Base-by-base conservation (phyloP, 176 grass and related monocot genomes). In the Triticum turgidum region DNA sequence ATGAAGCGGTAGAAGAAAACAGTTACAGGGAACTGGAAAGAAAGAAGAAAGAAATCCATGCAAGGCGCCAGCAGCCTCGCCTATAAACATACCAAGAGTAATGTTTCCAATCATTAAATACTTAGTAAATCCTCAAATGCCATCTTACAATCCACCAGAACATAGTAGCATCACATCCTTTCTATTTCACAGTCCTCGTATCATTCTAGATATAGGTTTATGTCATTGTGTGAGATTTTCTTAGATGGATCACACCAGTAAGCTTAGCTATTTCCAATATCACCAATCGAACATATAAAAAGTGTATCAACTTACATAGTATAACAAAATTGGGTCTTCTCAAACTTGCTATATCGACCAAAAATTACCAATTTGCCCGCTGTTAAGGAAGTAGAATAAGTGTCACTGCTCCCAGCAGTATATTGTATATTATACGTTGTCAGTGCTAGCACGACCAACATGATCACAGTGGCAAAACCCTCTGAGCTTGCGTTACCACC, bases 91-190 rank as follows among this genome's bases (percentile, higher is more conserved):
- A 20, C 41, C 76, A 35, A 76, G 47, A 63, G 66, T 66, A 68
- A 73, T 84, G 56, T 77, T 71, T 41, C 41, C 11, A 17, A 92
- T 84, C 64, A 86, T 76, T 58, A 74, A 64, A 71, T 47, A 38
- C 76, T 64, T 29, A 76, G 39, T 45, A 78, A 34, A 79, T 39
- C 51, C 73, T 80, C 22, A 3, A 58, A 82, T 72, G 73, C 42
- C 15, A 22, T 76, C 22, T 65, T 7, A 69, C 42, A 21, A 61
- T 33, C 61, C 12, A 84, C 35, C 22, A 81, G 10, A 41, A 52
- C 20, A 6, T 64, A 64, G 12, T 33, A 25, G 39, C 12, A 44
- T 73, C n/a, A 45, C 6, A 11, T 1, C 38, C 12, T 14, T 51
- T 14, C 3, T 7, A 13, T 45, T 73, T 42, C 12, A 24, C 20